Conservation (phyloP, 2,329 filamentous ascomycete species). For the Aspergillus transmontanensis region DNA sequence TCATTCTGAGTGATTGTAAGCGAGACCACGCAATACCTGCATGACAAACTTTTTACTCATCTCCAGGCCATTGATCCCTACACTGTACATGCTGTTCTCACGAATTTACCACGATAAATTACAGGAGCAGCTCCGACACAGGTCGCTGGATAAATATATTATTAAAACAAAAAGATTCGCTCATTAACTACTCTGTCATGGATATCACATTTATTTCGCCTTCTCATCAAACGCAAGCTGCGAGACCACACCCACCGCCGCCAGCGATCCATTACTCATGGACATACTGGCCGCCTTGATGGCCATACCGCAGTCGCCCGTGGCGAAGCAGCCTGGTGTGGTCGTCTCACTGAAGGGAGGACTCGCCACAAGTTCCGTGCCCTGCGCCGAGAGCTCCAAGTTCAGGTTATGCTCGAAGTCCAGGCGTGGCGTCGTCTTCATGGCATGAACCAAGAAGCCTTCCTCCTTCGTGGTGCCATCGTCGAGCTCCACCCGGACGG, state of each 20-base stretch:
- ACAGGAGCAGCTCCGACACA: too few relatives aligned
- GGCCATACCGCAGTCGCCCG: conserved; percentile 51
- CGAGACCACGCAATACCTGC: too few relatives aligned
- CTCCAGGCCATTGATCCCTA: too few relatives aligned
- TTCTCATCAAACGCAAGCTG: not conserved
- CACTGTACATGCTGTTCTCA: too few relatives aligned
- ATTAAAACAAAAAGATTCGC: too few relatives aligned
- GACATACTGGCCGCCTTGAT: conserved; percentile 12
- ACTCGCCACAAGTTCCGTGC: conserved; percentile 12
- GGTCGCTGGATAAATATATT: too few relatives aligned
- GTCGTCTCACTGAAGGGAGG: conserved; percentile 54
- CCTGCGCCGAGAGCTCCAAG: not conserved
- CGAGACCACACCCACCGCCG: conserved; percentile 3
- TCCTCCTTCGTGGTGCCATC: conserved; percentile 2
- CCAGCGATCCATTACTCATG: conserved; percentile 8
- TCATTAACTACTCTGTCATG: too few relatives aligned
- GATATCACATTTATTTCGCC: too few relatives aligned
- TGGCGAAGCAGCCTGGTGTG: conserved; percentile 56
- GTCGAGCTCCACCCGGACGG: conserved; percentile 6
- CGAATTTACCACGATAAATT: too few relatives aligned
- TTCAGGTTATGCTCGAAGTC: not conserved
- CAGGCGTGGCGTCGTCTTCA: not conserved
- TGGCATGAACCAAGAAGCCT: conserved; percentile 31
- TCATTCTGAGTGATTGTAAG: too few relatives aligned
- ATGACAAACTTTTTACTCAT: too few relatives aligned